phyloP scores from a whole-genome alignment of 2,329 filamentous ascomycete species.

The Eutypa lata region DNA sequence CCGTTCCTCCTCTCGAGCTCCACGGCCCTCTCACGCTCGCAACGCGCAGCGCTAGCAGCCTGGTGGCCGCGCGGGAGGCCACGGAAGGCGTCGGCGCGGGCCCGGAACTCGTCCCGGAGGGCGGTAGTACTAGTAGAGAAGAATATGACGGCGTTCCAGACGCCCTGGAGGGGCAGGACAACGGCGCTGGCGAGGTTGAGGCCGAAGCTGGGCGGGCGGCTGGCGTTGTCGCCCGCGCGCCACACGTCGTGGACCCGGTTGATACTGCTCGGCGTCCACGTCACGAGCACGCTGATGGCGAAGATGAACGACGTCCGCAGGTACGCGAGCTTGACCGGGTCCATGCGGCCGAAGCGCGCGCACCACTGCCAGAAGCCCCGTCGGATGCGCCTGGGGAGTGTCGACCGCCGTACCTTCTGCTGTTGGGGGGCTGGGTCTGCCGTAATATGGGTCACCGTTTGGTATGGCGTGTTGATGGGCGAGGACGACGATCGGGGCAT shows the following conservation, averaged over 20 bases:
- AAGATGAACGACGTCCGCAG: conserved; percentile 60
- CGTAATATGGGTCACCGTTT: conserved; percentile 27
- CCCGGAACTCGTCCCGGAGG: conserved; percentile 33
- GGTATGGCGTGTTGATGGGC: conserved; percentile 7
- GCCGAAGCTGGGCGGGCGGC: conserved; percentile 47
- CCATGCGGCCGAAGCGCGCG: conserved; percentile 37
- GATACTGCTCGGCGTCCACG: conserved; percentile 65
- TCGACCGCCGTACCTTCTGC: conserved; percentile 1
- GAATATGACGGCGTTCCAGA: conserved; percentile 80
- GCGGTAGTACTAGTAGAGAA: conserved; percentile 57
- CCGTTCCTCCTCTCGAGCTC: conserved; percentile 18
- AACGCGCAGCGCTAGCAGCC: conserved; percentile 22
- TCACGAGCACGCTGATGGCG: conserved; percentile 57
- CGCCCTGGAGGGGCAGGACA: conserved; percentile 73
- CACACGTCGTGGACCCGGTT: conserved; percentile 71
- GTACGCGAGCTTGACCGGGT: conserved; percentile 60
- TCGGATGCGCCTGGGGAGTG: conserved; percentile 10
- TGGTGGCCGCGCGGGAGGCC: conserved; percentile 25
- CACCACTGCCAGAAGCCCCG: conserved; percentile 20
- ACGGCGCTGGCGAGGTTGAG: conserved; percentile 68
- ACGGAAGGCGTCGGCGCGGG: conserved; percentile 10
- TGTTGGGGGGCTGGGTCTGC: conserved; percentile 19
- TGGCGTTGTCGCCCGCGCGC: conserved; percentile 32
- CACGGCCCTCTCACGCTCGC: conserved; percentile 22
- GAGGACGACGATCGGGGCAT: no score